phyloP scores from a whole-genome alignment of 306 rosid species.

The Sechiopsis laciniata region DNA sequence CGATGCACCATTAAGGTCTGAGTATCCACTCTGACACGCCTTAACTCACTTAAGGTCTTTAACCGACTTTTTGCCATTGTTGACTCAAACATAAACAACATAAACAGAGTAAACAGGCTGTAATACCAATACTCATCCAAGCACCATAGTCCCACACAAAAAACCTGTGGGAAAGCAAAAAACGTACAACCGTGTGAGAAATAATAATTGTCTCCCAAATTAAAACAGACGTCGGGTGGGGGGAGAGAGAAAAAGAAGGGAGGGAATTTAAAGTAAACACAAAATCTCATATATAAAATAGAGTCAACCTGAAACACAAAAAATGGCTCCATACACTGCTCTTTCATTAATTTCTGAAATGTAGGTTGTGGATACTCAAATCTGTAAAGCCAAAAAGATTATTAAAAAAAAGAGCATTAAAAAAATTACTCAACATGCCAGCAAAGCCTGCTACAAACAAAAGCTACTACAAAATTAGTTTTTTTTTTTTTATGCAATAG shows the following conservation, averaged over 20 bases:
- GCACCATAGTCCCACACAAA: constrained; percentile 99
- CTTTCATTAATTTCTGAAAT: constrained; percentile 91
- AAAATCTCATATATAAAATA: not conserved
- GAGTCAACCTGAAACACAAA: constrained; percentile 83
- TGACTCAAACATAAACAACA: constrained; percentile 96
- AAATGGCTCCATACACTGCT: constrained; percentile 96
- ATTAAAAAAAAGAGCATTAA: not conserved
- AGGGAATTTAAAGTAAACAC: constrained; percentile 27
- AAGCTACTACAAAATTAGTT: not conserved
- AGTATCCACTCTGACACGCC: constrained; percentile 92
- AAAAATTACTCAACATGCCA: not conserved
- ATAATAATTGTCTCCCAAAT: not conserved
- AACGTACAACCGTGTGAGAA: constrained; percentile 23
- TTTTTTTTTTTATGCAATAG: not conserved
- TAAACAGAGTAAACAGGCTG: constrained; percentile 90
- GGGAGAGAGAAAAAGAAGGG: not conserved
- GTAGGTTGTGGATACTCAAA: constrained; percentile 98
- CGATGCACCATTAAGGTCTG: constrained; percentile 93
- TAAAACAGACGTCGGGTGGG: not conserved
- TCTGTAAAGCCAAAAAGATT: constrained; percentile 47
- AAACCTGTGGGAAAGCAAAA: constrained; percentile 47
- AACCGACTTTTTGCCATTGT: constrained; percentile 98
- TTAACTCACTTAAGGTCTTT: constrained; percentile 87
- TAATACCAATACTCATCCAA: constrained; percentile 99
- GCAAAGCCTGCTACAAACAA: not conserved